Base-by-base conservation (phyloP, 306 rosid genomes). In the Cucurbita argyrosperma region DNA sequence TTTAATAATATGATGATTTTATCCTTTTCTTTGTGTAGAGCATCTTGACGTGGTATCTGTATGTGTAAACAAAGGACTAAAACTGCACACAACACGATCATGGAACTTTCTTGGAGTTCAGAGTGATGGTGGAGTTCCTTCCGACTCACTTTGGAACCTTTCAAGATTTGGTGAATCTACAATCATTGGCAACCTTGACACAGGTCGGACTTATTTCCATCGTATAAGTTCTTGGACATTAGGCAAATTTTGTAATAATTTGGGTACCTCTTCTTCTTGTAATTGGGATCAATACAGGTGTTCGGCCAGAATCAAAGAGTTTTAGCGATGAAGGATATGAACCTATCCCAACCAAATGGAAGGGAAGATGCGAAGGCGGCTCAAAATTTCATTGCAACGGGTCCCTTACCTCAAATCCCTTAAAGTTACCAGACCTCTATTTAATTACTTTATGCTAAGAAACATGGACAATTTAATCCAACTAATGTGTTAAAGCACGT, bases 171-270 rank as follows among this genome's bases (percentile, higher is more conserved):
- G 94, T 0, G 81, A 82, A 83, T 84, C 85, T 65, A 18, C 86
- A 21, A 88, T 89, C 26, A 89, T 92, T 47, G 97, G 69, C 54
- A 88, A 89, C 76, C 39, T 89, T 6, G 97, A 92, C 54, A 85
- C 96, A 0, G 96, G 96, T 91, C 4, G 35, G 35, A 30, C 35
- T 30, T 26, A 1, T 26, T 26, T 26, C 30, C 2, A 1, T 26
- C 3, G 30, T 26, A 26, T 26, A 26, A 26, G 30, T 26, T 26
- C 30, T 26, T 26, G 2, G 30, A 26, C 2, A 26, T 26, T 26
- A 26, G 30, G 30, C 30, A 26, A 26, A 26, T 26, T 26, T 26
- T 26, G 3, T 26, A 26, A 26, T 26, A 26, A 26, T 26, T 26
- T 26, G 3, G 3, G 30, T 26, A 26, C 30, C 30, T 30, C 3